phyloP scores from a whole-genome alignment of 192 early-diverging fungal genomes.

The Dissophora ornata region DNA sequence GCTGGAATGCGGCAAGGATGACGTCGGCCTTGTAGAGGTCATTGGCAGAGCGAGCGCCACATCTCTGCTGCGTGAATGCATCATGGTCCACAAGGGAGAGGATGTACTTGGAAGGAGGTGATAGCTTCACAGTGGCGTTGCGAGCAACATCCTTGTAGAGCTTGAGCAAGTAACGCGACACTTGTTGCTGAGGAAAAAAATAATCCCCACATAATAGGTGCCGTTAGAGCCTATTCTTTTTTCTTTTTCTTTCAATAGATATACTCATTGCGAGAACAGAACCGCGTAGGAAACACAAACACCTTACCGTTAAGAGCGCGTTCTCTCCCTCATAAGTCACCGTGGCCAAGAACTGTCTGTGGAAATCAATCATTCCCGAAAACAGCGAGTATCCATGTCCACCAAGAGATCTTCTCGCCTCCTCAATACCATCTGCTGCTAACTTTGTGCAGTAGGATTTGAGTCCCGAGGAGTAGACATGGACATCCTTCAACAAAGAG shows the following conservation, averaged over 20 bases:
- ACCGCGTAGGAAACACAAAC: background rate
- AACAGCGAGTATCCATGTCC: conserved; percentile 76
- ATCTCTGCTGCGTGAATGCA: conserved; percentile 25
- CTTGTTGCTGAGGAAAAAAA: conserved; percentile 71
- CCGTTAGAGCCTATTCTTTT: too few species aligned
- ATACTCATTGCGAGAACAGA: background rate
- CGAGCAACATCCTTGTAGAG: conserved; percentile 54
- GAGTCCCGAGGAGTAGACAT: conserved; percentile 75
- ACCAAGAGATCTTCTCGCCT: conserved; percentile 40
- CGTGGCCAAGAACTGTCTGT: conserved; percentile 67
- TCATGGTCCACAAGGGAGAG: conserved; percentile 16
- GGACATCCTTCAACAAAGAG: conserved; percentile 70
- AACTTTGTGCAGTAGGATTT: conserved; percentile 84
- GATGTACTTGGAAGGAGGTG: conserved; percentile 40
- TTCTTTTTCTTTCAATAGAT: too few species aligned
- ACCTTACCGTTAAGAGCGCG: conserved; percentile 56
- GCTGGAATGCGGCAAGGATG: conserved; percentile 71
- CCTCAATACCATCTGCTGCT: conserved; percentile 42
- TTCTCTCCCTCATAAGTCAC: conserved; percentile 77
- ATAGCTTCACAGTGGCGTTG: conserved; percentile 28
- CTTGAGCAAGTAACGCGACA: conserved; percentile 77
- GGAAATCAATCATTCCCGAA: conserved; percentile 75
- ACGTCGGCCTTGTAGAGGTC: conserved; percentile 62
- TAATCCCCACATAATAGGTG: background rate
- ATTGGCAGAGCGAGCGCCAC: conserved; percentile 19